A percentile compares a stretch with the other conserved stretches of the same genome.
These are phyloP conservation scores for Chrysoporthe puriensis DNA, from an alignment of 2,329 filamentous ascomycete genomes.

Conservation along the genomic window DNA sequence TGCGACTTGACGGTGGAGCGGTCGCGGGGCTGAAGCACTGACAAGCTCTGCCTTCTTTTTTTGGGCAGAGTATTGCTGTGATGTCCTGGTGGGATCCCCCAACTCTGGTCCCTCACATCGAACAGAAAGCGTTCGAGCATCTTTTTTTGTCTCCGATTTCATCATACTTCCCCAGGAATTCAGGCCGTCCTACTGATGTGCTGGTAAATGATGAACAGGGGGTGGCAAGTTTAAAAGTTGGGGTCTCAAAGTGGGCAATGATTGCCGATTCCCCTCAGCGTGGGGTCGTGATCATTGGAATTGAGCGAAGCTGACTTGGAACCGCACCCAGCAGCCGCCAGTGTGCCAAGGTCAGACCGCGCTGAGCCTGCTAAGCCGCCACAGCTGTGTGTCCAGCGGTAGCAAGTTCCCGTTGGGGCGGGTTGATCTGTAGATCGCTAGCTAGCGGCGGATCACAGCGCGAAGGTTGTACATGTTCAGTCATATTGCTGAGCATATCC, in stretches of 20 bases:
- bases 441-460: not conserved
- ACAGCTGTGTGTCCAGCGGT: too few relatives aligned
- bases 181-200: not conserved
- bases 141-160: conserved; percentile 19
- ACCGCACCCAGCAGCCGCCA: not conserved
- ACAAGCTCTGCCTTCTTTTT: not conserved
- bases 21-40: not conserved
- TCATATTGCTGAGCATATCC: not conserved
- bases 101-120: not conserved
- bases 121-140: not conserved
- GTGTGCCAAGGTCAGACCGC: not conserved
- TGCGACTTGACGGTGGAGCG: not conserved
- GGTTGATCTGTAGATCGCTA: conserved; percentile 22
- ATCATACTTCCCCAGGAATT: conserved; percentile 23
- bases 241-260: conserved; percentile 12
- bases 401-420: not conserved
- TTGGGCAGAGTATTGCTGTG: not conserved
- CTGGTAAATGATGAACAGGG: conserved; percentile 26
- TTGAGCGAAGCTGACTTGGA: conserved; percentile 4
- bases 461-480: too few relatives aligned
- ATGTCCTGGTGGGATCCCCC: not conserved
- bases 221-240: conserved; percentile 29
- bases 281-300: conserved; percentile 2
- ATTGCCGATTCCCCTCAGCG: conserved; percentile 9
- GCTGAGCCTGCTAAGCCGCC: not conserved